Evolutionary conservation across 768 basidiomycete species (phyloP).

Genomic region (Phaeolepiota aurea): DNA sequence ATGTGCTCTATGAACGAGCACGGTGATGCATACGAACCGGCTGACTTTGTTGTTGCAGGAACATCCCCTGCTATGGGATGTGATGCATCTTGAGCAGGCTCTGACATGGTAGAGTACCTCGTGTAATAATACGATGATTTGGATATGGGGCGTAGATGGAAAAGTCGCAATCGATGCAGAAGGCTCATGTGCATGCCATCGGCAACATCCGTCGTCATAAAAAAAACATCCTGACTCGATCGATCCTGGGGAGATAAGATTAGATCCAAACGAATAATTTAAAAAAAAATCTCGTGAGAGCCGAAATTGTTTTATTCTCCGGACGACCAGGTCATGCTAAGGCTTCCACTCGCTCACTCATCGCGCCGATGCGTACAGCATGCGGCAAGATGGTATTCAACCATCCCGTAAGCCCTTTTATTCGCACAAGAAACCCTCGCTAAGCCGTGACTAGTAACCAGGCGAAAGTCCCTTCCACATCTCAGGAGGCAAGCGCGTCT

Average conservation of each 20-base stretch:
- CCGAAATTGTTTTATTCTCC: too few species aligned
- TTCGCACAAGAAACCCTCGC: too few species aligned
- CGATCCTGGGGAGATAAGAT: background rate
- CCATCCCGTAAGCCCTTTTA: too few species aligned
- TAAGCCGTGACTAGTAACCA: too few species aligned
- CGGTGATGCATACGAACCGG: conserved; percentile 18
- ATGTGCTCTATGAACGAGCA: background rate
- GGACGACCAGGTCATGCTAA: too few species aligned
- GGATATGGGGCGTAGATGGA: background rate
- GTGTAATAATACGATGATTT: background rate
- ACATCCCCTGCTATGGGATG: conserved; percentile 15
- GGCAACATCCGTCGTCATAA: background rate
- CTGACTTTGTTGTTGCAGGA: conserved; percentile 32
- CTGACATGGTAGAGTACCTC: background rate
- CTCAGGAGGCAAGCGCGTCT: too few species aligned
- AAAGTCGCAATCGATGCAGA: conserved; percentile 1
- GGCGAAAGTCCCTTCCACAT: too few species aligned
- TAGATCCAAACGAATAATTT: too few species aligned
- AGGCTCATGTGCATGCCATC: background rate
- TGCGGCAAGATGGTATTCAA: too few species aligned
- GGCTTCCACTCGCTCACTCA: too few species aligned
- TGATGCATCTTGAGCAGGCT: conserved; percentile 2
- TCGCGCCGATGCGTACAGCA: too few species aligned
- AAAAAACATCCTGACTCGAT: background rate
- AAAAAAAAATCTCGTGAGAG: too few species aligned